Conservation (phyloP, 495 filamentous ascomycete species). For the Podospora sp. region DNA sequence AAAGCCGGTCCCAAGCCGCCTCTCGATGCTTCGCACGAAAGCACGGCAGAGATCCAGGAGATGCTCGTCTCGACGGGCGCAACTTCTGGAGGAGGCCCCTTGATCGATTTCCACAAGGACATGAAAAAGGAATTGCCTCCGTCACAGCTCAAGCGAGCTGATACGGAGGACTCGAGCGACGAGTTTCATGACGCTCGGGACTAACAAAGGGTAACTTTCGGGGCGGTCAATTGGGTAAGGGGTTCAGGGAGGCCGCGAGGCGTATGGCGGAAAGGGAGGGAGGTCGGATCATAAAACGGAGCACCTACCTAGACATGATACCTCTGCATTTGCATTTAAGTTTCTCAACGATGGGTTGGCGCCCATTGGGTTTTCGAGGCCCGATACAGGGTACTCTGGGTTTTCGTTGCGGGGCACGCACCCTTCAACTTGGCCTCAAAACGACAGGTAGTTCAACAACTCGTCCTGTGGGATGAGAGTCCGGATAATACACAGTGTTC, state of each 20-base stretch:
- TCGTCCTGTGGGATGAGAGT: background rate
- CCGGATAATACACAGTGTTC: background rate
- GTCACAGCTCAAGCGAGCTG: constrained; percentile 23
- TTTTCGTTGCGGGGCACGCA: background rate
- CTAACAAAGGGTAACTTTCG: background rate
- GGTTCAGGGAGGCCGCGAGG: background rate
- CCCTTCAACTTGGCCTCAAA: background rate
- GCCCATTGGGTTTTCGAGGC: background rate
- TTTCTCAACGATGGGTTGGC: background rate
- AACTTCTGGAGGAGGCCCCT: constrained; percentile 35
- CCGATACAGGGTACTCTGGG: background rate
- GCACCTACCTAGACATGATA: constrained; percentile 1
- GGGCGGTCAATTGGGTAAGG: background rate
- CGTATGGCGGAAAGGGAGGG: background rate
- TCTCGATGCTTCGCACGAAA: constrained; percentile 31
- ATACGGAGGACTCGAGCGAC: constrained; percentile 36
- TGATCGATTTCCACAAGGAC: constrained; percentile 56
- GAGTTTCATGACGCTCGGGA: constrained; percentile 40
- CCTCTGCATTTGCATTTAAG: background rate
- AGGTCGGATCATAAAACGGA: background rate
- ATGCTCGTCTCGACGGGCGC: constrained; percentile 47
- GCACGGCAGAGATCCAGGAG: constrained; percentile 43
- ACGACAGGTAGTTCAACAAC: background rate
- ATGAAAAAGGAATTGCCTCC: constrained; percentile 48
- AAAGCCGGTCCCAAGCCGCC: constrained; percentile 14